Base-by-base conservation (phyloP, 163 green algal species). In the Prototheca wickerhamii region DNA sequence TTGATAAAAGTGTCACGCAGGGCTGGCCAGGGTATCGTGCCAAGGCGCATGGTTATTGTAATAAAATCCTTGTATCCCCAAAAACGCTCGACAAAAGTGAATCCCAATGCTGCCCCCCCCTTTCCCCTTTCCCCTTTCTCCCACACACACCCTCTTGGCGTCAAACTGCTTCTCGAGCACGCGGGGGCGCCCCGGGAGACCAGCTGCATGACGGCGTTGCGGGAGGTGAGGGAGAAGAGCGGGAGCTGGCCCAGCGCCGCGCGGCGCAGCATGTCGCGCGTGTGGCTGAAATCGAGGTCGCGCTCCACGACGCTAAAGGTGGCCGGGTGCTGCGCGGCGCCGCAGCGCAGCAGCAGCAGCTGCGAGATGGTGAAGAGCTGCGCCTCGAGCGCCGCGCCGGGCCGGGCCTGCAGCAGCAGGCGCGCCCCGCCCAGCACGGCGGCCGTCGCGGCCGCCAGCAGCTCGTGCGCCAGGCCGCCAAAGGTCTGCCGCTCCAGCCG, bases 331-430 rank as follows among this genome's bases (percentile, higher is more conserved):
- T 86, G 83, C 34, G 82, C 82, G 43, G 98, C 95, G 71, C 96
- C 87, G 77, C 96, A 90, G 1, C 91, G 69, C 62, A 98, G 81
- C 58, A 93, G 86, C 62, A 98, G 82, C 65, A 98, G 82, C 76
- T 97, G 89, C 67, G 86, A 86, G 67, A 98, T 93, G 28, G 87
- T 76, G 75, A 97, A 97, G 30, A 98, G 88, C 82, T 95, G 87
- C 23, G 79, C 85, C 68, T 98, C 83, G 61, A 95, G 65, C 1
- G 58, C 23, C 23, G 67, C 62, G 62, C 61, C 37, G 12, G 30
- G 49, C 4, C 25, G 50, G 63, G 20, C 15, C 46, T 31, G 46
- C 46, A 3, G n/a, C 15, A 55, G 46, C 20, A 25, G 46, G n/a
- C 69, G 61, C 6, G 40, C 69, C 4, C 79, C 86, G 15, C 74